Evolutionary conservation across 2,329 filamentous ascomycete genomes (phyloP).

Genomic region (Talaromyces sp.): DNA sequence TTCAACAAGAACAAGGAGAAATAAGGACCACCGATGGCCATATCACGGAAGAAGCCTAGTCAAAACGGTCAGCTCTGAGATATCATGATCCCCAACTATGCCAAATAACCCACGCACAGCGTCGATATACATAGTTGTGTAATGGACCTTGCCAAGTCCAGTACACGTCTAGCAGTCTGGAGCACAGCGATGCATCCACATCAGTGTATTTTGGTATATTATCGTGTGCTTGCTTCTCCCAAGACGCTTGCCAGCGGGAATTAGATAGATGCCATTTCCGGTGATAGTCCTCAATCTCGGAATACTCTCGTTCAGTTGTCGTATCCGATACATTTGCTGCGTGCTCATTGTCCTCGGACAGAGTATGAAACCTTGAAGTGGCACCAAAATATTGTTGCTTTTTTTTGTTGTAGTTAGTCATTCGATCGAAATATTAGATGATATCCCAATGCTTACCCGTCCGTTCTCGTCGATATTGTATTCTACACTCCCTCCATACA

Average conservation of each 20-base stretch:
- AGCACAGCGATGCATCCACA: conserved; percentile 9
- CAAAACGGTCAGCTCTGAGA: neutral
- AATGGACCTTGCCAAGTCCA: conserved; percentile 22
- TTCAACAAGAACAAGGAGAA: conserved; percentile 20
- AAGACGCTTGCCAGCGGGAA: conserved; percentile 13
- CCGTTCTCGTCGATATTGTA: conserved; percentile 17
- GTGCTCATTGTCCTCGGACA: conserved; percentile 4
- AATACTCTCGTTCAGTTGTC: conserved; percentile 8
- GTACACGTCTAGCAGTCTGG: conserved; percentile 17
- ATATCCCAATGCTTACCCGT: conserved; percentile 2
- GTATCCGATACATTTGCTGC: neutral
- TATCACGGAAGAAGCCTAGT: conserved; percentile 21
- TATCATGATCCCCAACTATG: neutral
- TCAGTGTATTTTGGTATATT: conserved; percentile 14
- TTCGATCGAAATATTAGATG: neutral
- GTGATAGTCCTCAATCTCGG: conserved; percentile 15
- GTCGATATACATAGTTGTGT: conserved; percentile 22
- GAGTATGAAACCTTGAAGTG: conserved; percentile 17
- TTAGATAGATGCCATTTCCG: conserved; percentile 17
- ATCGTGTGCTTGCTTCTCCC: conserved; percentile 13
- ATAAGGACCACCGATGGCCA: conserved; percentile 20
- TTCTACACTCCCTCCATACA: conserved; percentile 10
- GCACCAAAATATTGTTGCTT: conserved; percentile 16
- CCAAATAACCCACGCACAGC: conserved; percentile 11
- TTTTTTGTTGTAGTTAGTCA: neutral